Conservation (phyloP, 768 basidiomycete genomes). For the Chalciporus sphaerocephalus region DNA sequence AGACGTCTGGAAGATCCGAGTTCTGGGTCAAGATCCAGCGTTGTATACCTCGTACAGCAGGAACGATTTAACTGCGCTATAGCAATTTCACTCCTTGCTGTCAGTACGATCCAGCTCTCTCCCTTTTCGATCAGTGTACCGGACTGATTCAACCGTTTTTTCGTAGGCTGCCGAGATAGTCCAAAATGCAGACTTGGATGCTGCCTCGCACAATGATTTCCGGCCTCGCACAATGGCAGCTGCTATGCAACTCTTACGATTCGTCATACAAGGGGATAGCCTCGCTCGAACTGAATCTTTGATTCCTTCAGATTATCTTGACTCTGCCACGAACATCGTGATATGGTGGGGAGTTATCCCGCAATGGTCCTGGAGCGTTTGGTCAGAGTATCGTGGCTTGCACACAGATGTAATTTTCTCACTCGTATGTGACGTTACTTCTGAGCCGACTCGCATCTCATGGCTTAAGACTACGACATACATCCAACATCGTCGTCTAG, state of each 20-base stretch:
- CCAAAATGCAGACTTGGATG: neutral
- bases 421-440: slow-evolving; percentile 38
- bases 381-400: slow-evolving; percentile 50
- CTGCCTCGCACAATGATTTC: slow-evolving; percentile 19
- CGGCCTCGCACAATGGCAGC: slow-evolving; percentile 46
- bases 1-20: slow-evolving; percentile 10
- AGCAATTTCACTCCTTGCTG: slow-evolving; percentile 35
- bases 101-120: slow-evolving; percentile 12
- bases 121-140: neutral
- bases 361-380: slow-evolving; percentile 63
- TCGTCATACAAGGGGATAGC: slow-evolving; percentile 32
- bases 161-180: slow-evolving; percentile 24
- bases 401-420: slow-evolving; percentile 46
- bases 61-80: slow-evolving; percentile 34
- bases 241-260: slow-evolving; percentile 43
- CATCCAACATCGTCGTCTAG: slow-evolving; percentile 39
- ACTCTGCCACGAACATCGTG: slow-evolving; percentile 47
- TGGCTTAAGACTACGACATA: slow-evolving; percentile 47
- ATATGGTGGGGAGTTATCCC: slow-evolving; percentile 54
- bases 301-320: slow-evolving; percentile 26
- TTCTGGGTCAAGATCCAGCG: slow-evolving; percentile 3
- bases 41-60: slow-evolving; percentile 18
- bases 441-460: slow-evolving; percentile 1
- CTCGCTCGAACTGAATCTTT: slow-evolving; percentile 3
- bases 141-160: neutral